Conservation (phyloP, 2,329 filamentous ascomycete species). For the Fusarium buxicola region DNA sequence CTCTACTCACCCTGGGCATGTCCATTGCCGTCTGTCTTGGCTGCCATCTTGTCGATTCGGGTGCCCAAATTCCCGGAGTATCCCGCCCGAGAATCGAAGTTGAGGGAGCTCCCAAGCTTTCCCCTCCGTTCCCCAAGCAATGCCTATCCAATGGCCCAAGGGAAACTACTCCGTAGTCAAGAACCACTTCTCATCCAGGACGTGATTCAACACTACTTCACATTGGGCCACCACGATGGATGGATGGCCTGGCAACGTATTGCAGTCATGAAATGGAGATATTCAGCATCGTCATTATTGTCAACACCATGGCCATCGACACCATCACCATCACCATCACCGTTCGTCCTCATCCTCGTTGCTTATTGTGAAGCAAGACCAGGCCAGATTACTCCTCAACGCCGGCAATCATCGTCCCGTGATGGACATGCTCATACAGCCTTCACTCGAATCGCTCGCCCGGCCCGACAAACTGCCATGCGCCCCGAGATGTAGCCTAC, state of each 20-base stretch:
- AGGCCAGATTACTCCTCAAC: constrained; percentile 26
- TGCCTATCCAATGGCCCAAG: background rate
- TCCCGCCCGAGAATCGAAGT: background rate
- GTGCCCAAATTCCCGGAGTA: background rate
- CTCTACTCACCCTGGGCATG: background rate
- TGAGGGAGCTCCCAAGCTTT: background rate
- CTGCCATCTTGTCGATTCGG: background rate
- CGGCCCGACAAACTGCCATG: constrained; percentile 19
- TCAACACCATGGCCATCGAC: constrained; percentile 10
- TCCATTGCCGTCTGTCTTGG: background rate
- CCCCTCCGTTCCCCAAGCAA: background rate
- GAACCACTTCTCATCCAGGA: no score
- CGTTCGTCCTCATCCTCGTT: background rate
- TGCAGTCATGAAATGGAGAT: background rate
- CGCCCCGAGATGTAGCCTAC: constrained; percentile 32
- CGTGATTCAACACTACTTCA: background rate
- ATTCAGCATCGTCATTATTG: background rate
- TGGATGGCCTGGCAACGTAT: background rate
- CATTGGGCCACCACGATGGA: background rate
- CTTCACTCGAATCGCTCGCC: constrained; percentile 27
- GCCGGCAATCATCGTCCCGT: constrained; percentile 25
- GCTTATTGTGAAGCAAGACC: constrained; percentile 5
- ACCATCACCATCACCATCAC: background rate
- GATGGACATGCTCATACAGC: constrained; percentile 17
- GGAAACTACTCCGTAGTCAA: no score